Percentiles rank a stretch among this genome's conserved stretches.
Evolutionary conservation across 1,284 basidiomycete genomes (phyloP).

Genomic region (Marasmius sp.): DNA sequence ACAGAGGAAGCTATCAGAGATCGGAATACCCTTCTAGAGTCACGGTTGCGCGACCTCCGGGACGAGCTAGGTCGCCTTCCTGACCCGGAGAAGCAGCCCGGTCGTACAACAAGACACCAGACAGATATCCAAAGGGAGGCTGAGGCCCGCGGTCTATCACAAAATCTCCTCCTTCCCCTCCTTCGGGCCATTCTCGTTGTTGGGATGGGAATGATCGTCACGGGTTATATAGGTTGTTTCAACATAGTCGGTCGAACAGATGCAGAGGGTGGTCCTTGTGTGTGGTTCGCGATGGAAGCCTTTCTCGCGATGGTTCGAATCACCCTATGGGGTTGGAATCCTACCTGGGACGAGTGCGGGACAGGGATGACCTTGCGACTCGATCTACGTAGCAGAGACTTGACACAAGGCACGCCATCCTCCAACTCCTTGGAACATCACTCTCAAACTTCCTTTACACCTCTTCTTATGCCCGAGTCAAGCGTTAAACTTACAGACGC

Average conservation of each 20-base stretch:
- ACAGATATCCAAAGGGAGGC: neutral
- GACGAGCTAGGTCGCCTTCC: too few relatives aligned
- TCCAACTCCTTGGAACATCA: too few relatives aligned
- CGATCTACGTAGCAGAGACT: too few relatives aligned
- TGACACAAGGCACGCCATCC: too few relatives aligned
- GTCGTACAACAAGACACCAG: too few relatives aligned
- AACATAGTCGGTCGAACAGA: neutral
- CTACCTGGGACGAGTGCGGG: neutral
- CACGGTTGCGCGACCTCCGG: too few relatives aligned
- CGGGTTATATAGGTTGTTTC: constrained; percentile 9
- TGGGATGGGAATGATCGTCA: neutral
- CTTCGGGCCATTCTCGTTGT: constrained; percentile 1
- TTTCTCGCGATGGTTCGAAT: neutral
- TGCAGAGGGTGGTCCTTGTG: neutral
- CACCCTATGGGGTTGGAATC: neutral
- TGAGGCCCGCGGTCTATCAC: neutral
- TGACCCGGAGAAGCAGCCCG: too few relatives aligned
- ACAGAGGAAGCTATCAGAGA: neutral
- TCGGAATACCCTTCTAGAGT: neutral
- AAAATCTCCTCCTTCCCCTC: neutral
- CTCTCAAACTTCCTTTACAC: too few relatives aligned
- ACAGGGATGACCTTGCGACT: too few relatives aligned
- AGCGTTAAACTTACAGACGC: too few relatives aligned
- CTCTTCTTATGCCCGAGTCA: too few relatives aligned
- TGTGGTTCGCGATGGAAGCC: neutral